These are phyloP conservation scores for Plasmodium relictum DNA, from an alignment of 169 alveolate species.

Conservation along the genomic window DNA sequence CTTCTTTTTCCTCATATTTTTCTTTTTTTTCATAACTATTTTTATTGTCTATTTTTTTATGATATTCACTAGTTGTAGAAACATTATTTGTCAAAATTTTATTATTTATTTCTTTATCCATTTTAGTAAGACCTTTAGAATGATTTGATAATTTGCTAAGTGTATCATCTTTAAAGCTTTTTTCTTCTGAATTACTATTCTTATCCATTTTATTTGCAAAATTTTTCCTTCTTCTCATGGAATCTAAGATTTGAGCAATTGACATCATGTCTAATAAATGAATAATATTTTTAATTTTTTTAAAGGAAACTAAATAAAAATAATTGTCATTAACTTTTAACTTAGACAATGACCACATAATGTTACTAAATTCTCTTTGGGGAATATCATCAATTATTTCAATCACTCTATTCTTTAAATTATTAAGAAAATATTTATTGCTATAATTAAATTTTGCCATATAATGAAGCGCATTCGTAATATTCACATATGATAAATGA, in stretches of 20 bases:
- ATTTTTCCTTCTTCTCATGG: slow-evolving; percentile 52
- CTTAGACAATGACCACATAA: slow-evolving; percentile 75
- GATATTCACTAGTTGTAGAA: background rate
- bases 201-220: background rate
- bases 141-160: background rate
- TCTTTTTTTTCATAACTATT: background rate
- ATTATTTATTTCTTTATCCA: background rate
- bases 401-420: slow-evolving; percentile 52
- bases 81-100: background rate
- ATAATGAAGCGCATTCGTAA: slow-evolving; percentile 74
- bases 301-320: slow-evolving; percentile 36
- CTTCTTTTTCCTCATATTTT: background rate
- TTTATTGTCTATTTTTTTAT: background rate
- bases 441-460: slow-evolving; percentile 77
- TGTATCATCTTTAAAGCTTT: slow-evolving; percentile 1
- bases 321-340: slow-evolving; percentile 44
- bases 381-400: slow-evolving; percentile 70
- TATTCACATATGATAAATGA: slow-evolving; percentile 71
- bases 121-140: background rate
- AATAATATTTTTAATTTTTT: slow-evolving; percentile 43
- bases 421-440: slow-evolving; percentile 39
- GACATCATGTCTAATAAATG: slow-evolving; percentile 73
- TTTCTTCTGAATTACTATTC: background rate
- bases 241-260: slow-evolving; percentile 77
- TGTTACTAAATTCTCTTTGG: slow-evolving; percentile 76